Conservation (phyloP, 805 yeast species). For the Lipomyces sp. region DNA sequence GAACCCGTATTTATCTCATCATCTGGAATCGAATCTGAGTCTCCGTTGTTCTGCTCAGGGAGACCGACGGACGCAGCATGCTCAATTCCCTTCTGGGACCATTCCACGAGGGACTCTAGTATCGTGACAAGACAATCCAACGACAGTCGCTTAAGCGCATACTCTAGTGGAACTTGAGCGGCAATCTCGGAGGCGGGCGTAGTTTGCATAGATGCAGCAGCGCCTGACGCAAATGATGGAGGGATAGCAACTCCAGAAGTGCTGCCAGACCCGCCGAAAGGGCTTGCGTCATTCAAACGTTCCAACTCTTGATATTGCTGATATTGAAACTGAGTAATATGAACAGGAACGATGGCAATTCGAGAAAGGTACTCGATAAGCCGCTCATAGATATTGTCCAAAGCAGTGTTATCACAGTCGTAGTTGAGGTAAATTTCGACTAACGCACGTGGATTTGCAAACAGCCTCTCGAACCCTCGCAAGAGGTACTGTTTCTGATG, state of each 20-base stretch:
- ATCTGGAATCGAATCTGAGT: constrained; percentile 25
- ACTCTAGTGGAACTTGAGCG: constrained; percentile 63
- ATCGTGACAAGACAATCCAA: constrained; percentile 81
- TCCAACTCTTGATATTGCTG: constrained; percentile 55
- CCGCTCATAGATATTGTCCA: constrained; percentile 85
- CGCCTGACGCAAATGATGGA: constrained; percentile 68
- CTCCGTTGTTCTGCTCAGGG: constrained; percentile 11
- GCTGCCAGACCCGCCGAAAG: constrained; percentile 15
- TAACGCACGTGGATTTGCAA: constrained; percentile 85
- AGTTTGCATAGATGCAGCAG: constrained; percentile 22
- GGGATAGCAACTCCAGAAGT: constrained; percentile 49
- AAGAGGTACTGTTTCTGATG: constrained; percentile 91
- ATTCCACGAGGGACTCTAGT: constrained; percentile 75
- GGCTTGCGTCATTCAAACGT: constrained; percentile 17
- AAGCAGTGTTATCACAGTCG: constrained; percentile 79
- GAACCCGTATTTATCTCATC: constrained; percentile 11
- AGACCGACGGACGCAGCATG: neutral
- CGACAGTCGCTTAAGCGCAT: constrained; percentile 80
- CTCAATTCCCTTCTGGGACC: constrained; percentile 73
- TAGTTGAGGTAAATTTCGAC: constrained; percentile 93
- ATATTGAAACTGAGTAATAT: constrained; percentile 71
- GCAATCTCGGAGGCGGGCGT: constrained; percentile 18
- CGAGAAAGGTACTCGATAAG: constrained; percentile 76
- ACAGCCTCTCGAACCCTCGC: constrained; percentile 76
- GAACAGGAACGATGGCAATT: constrained; percentile 72